These are phyloP conservation scores for Echeveria elegans DNA, from an alignment of 164 flowering plant genomes.

Conservation along the genomic window DNA sequence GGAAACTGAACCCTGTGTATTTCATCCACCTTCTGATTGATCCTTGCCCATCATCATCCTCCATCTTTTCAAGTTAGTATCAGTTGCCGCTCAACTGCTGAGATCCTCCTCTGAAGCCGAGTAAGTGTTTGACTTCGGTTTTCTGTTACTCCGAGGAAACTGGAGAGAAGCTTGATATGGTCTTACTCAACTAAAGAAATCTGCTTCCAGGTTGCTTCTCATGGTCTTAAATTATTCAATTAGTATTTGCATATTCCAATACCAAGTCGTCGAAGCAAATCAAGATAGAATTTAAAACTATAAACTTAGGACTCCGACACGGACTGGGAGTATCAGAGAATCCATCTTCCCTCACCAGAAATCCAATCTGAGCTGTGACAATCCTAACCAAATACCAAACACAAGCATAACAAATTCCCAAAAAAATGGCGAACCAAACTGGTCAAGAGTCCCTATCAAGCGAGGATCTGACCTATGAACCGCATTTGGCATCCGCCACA, in stretches of 20 bases:
- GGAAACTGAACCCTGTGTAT: neutral
- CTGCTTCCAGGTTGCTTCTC: neutral
- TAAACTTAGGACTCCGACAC: neutral
- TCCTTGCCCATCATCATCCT: neutral
- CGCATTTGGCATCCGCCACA: no score
- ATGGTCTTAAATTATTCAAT: neutral
- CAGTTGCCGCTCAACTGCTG: neutral
- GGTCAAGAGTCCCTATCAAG: no score
- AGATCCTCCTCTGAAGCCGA: neutral
- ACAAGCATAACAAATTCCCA: no score
- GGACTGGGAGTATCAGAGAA: neutral
- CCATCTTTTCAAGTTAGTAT: neutral
- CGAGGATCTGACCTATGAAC: no score
- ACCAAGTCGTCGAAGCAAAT: neutral
- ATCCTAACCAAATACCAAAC: neutral
- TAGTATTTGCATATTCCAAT: neutral
- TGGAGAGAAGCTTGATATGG: neutral
- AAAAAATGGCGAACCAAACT: no score
- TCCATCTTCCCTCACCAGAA: neutral
- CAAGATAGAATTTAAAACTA: neutral
- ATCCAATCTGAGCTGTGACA: neutral
- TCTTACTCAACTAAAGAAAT: neutral
- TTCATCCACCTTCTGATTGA: neutral
- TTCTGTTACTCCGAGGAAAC: slow-evolving; percentile 1
- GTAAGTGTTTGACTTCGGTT: neutral